A percentile compares a stretch with the other conserved stretches of the same genome.
Evolutionary conservation across 257 asterid species (phyloP).

Genomic region (Solanum pennellii): DNA sequence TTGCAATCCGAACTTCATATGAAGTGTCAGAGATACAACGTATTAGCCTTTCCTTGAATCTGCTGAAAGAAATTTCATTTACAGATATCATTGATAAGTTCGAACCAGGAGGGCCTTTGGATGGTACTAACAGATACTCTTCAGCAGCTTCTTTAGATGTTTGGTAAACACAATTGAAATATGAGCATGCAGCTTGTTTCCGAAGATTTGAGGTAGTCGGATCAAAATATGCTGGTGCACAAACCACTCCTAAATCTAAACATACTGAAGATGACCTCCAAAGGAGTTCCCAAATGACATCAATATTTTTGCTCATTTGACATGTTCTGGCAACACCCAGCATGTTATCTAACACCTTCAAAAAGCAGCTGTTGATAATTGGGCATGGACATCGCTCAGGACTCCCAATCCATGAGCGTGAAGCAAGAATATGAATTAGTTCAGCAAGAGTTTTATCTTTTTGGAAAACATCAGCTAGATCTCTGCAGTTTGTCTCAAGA

Average conservation of each 20-base stretch:
- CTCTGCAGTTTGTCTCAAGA: conserved; percentile 65
- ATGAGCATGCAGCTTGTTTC: conserved; percentile 78
- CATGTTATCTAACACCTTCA: conserved; percentile 68
- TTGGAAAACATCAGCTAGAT: conserved; percentile 54
- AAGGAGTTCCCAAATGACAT: conserved; percentile 54
- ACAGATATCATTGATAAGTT: conserved; percentile 21
- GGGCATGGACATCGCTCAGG: conserved; percentile 66
- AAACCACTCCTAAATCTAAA: conserved; percentile 41
- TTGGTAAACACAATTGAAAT: conserved; percentile 63
- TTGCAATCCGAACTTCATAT: conserved; percentile 79
- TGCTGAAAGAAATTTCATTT: conserved; percentile 22
- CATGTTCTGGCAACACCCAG: conserved; percentile 65
- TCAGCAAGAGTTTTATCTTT: conserved; percentile 46
- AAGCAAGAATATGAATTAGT: conserved; percentile 39
- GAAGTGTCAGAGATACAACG: conserved; percentile 54
- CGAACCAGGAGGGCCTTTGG: conserved; percentile 22
- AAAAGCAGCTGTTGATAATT: conserved; percentile 47
- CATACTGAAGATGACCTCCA: conserved; percentile 67
- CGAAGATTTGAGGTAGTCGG: conserved; percentile 78
- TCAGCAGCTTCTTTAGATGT: conserved; percentile 47
- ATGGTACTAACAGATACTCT: conserved; percentile 28
- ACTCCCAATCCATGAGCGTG: conserved; percentile 70
- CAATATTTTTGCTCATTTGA: conserved; percentile 29
- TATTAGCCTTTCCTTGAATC: conserved; percentile 51
- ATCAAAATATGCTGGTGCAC: conserved; percentile 40